Percentiles rank a stretch among this genome's conserved stretches.
Evolutionary conservation across 257 asterid species (phyloP).

Genomic region (Knoxia roxburghii): DNA sequence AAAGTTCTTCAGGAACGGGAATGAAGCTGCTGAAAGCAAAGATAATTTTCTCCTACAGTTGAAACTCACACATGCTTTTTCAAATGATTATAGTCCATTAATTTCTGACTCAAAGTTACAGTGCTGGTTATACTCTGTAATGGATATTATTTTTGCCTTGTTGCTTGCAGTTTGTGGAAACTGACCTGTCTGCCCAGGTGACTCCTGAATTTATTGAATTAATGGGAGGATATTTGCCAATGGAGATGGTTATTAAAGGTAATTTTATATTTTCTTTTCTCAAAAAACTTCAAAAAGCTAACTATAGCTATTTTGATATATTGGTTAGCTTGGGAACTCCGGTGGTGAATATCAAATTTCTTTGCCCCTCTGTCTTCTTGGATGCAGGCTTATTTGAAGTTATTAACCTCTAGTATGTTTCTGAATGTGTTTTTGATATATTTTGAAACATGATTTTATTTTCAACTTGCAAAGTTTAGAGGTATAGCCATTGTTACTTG

Average conservation of each 20-base stretch:
- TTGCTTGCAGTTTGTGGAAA: constrained; percentile 67
- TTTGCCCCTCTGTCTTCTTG: neutral
- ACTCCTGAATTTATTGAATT: constrained; percentile 32
- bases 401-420: neutral
- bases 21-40: neutral
- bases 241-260: constrained; percentile 87
- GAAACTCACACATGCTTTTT: neutral
- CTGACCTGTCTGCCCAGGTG: constrained; percentile 58
- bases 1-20: neutral
- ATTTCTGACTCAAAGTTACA: neutral
- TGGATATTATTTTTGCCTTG: neutral
- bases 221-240: constrained; percentile 69
- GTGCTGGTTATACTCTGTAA: neutral
- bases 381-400: neutral
- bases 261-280: neutral
- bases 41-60: neutral
- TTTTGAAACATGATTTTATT: neutral
- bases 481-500: neutral
- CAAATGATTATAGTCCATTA: neutral
- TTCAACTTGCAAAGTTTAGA: neutral
- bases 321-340: neutral
- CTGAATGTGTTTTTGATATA: neutral
- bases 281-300: neutral
- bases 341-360: neutral
- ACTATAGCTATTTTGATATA: neutral